Evolutionary conservation across 1,284 basidiomycete species (phyloP).

Genomic region (Microbotryum scabiosae): DNA sequence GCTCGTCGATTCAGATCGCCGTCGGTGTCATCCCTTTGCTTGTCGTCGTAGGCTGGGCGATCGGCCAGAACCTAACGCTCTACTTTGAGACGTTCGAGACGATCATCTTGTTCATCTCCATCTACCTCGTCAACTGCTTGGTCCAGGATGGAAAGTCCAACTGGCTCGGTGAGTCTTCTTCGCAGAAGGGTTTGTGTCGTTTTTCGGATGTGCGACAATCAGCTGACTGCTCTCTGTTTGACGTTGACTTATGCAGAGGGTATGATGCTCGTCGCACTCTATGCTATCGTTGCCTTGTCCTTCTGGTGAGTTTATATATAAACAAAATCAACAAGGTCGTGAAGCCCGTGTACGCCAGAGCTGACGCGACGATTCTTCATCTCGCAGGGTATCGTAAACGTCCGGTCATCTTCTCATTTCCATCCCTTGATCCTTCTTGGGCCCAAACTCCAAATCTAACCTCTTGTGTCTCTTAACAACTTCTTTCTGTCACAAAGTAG

Average conservation of each 20-base stretch:
- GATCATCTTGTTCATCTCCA: constrained; percentile 68
- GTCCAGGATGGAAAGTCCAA: constrained; percentile 68
- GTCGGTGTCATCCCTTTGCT: constrained; percentile 76
- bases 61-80: constrained; percentile 68
- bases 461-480: not conserved
- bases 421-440: not conserved
- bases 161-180: constrained; percentile 50
- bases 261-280: constrained; percentile 50
- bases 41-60: constrained; percentile 60
- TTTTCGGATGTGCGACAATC: not conserved
- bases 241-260: constrained; percentile 1
- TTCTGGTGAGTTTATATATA: too few relatives aligned
- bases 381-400: not conserved
- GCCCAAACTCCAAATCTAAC: not conserved
- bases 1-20: constrained; percentile 57
- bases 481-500: not conserved
- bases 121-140: constrained; percentile 35
- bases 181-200: not conserved
- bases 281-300: constrained; percentile 53
- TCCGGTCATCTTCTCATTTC: not conserved
- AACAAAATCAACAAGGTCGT: too few relatives aligned
- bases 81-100: constrained; percentile 70
- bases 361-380: not conserved
- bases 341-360: too few relatives aligned
- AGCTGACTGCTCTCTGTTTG: not conserved